These are phyloP conservation scores for Polyplosphaeria fusca DNA, from an alignment of 495 filamentous ascomycete genomes.

Conservation along the genomic window DNA sequence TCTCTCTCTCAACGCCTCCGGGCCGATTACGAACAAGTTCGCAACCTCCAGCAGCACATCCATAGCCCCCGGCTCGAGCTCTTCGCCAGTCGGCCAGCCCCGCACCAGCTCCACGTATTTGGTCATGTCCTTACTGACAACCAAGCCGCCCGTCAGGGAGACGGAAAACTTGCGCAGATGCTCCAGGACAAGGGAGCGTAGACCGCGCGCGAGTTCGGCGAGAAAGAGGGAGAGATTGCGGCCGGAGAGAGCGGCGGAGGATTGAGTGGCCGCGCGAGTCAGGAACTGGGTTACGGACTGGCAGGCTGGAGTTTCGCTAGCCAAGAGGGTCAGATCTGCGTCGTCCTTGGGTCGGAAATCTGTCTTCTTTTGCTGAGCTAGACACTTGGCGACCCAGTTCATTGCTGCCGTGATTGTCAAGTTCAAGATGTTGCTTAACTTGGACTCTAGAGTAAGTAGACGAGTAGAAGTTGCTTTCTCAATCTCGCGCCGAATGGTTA, in stretches of 20 bases:
- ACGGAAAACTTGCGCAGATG: conserved; percentile 94
- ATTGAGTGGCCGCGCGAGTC: conserved; percentile 57
- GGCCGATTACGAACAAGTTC: conserved; percentile 92
- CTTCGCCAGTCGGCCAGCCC: conserved; percentile 71
- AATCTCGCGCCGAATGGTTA: conserved; percentile 86
- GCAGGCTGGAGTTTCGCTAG: conserved; percentile 72
- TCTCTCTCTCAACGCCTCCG: conserved; percentile 80
- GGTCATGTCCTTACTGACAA: conserved; percentile 93
- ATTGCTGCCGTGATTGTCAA: conserved; percentile 79
- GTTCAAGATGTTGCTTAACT: conserved; percentile 81
- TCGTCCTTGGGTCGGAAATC: conserved; percentile 91
- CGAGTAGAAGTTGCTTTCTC: conserved; percentile 74
- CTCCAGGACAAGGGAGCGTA: conserved; percentile 74
- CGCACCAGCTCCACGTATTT: conserved; percentile 81
- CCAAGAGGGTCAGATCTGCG: conserved; percentile 42
- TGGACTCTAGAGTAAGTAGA: conserved; percentile 77
- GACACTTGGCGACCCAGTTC: conserved; percentile 70
- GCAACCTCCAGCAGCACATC: conserved; percentile 90
- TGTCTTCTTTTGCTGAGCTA: conserved; percentile 79
- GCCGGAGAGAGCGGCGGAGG: conserved; percentile 63
- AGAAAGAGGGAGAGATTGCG: conserved; percentile 73
- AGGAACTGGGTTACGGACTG: conserved; percentile 74
- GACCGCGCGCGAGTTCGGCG: conserved; percentile 78
- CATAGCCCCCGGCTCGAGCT: conserved; percentile 61
- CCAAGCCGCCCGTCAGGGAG: conserved; percentile 84